Base-by-base conservation (phyloP, 805 yeast genomes). In the Nakazawaea ishiwadae region DNA sequence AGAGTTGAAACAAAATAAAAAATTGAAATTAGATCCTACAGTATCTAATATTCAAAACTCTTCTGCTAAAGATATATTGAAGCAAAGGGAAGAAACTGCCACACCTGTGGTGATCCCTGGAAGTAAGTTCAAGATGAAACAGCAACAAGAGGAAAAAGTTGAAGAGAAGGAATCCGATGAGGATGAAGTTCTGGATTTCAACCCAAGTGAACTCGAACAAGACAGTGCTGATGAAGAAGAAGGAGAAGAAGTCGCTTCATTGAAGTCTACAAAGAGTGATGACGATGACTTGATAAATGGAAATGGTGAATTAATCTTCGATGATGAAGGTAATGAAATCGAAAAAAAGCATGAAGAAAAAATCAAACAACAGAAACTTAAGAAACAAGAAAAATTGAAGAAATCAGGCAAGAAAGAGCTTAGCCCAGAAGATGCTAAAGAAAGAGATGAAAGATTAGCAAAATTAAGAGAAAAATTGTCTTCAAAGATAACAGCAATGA, bases 401-500 rank as follows among this genome's bases (percentile, higher is more conserved):
- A 19, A 24, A 16, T 12, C 29, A 14, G 39, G 31, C 14, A 59
- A 53, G 47, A 55, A 55, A 38, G 56, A 49, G 24, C 44, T 65
- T 30, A 57, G 70, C 1, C 68, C 73, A 31, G 79, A 75, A 59
- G 77, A 78, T 51, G 62, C 74, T 55, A 58, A 57, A 46, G 69
- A 65, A 43, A 75, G 65, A 41, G 69, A 73, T 35, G 76, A 72
- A 45, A 77, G 80, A 29, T 63, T 88, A 37, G 75, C 75, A 4
- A 83, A 77, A 50, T 71, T 93, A 45, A 79, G 90, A 54, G 83
- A 81, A n/a, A 84, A 84, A 58, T 73, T 93, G 33, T 81, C 91
- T 21, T 75, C 73, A 14, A 86, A 80, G 59, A 90, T 93, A 48
- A 74, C 68, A 43, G 65, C 63, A 7, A 54, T 93, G 65, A 79